Evolutionary conservation across 495 filamentous ascomycete species (phyloP), one percentile per base, ranked within the genome.

Genomic region (Geoglossum glabrum): DNA sequence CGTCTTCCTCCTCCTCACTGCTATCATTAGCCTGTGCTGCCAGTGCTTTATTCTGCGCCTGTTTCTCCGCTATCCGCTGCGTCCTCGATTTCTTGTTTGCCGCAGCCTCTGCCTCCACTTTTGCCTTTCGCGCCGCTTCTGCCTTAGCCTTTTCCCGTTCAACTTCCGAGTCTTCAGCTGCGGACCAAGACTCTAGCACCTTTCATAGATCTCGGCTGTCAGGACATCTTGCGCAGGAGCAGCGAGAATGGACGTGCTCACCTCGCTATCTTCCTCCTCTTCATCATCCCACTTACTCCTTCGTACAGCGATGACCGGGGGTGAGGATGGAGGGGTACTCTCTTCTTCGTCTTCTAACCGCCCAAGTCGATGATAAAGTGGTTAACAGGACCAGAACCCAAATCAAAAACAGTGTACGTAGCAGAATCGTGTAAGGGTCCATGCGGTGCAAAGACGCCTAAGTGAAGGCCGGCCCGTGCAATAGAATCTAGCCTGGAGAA

Each of bases 171-270:
- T 99, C 93, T 65, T 96, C 92, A 59, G 86, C 92, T 43, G 87
- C 90, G 63, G 95, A 89, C 93, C 93, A 99, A 23, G 87, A 90
- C 49, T 99, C 93, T 59, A 96, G 78, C 58, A 96, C 87, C 86
- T 95, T 59, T 25, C 54, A 31, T 23, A 8, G 7, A 55, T 46
- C 21, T 56, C 57, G 55, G 43, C 43, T 45, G 19, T 33, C 33
- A 34, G n/a, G 25, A 30, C 49, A 60, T 26, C 62, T 30, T 55
- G 56, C 52, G 25, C 13, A 36, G 47, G 38, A 17, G 3, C 49
- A 38, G 49, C 21, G 54, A 45, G 34, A 46, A 26, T 31, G 54
- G 15, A 30, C 38, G 17, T 19, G 69, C 78, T 67, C 79, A 90
- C 90, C 70, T 96, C 89, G 67, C 72, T 75, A 50, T 92, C 89